These are phyloP conservation scores for Alternaria novae-zelandiae DNA, from an alignment of 2,329 filamentous ascomycete genomes.

Conservation along the genomic window DNA sequence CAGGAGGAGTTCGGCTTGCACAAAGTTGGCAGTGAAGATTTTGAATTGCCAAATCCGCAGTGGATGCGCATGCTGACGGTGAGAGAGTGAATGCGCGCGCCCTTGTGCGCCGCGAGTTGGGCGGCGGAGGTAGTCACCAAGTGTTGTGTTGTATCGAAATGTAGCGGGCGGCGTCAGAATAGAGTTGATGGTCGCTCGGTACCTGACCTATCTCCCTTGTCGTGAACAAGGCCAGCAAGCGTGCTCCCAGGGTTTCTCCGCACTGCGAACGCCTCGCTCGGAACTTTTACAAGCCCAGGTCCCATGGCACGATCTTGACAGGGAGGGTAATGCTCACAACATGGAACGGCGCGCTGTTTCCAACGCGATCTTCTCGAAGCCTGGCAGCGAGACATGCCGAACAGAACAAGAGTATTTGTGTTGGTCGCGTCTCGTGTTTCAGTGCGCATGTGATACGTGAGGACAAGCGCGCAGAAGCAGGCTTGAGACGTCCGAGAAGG, in stretches of 20 bases:
- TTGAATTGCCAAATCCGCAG: not conserved
- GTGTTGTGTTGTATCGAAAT: slow-evolving; percentile 4
- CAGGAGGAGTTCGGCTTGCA: slow-evolving; percentile 15
- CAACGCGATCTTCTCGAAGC: slow-evolving; percentile 38
- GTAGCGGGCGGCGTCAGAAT: slow-evolving; percentile 37
- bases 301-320: slow-evolving; percentile 47
- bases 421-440: slow-evolving; percentile 38
- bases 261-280: slow-evolving; percentile 47
- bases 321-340: slow-evolving; percentile 29
- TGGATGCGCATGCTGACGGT: slow-evolving; percentile 1
- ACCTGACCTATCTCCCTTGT: slow-evolving; percentile 47
- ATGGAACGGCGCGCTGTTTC: slow-evolving; percentile 31
- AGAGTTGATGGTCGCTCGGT: slow-evolving; percentile 46
- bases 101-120: not conserved
- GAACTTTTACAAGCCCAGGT: slow-evolving; percentile 48
- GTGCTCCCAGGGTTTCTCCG: slow-evolving; percentile 48
- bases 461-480: slow-evolving; percentile 19
- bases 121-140: not conserved
- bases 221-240: slow-evolving; percentile 40
- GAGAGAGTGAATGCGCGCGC: not conserved
- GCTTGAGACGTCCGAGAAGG: slow-evolving; percentile 28
- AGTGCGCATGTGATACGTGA: slow-evolving; percentile 17
- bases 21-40: slow-evolving; percentile 16
- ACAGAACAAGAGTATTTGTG: slow-evolving; percentile 5
- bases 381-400: slow-evolving; percentile 18